phyloP scores from a whole-genome alignment of 139 green algal genomes.

The Pleodorina starrii region DNA sequence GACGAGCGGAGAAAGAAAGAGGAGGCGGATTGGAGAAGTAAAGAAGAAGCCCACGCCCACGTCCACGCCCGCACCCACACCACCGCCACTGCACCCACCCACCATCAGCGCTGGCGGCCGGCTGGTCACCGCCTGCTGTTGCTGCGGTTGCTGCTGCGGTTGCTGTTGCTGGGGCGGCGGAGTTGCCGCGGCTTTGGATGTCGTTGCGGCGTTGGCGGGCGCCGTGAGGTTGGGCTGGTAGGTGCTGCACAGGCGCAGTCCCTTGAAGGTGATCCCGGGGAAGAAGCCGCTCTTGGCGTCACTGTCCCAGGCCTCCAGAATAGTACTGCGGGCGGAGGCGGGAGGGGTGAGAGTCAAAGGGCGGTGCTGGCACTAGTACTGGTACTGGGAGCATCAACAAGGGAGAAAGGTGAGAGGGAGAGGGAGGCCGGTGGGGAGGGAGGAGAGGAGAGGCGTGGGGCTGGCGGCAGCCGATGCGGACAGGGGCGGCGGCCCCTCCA shows the following conservation, averaged over 20 bases:
- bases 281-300: conserved; percentile 11
- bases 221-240: background rate
- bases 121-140: background rate
- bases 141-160: background rate
- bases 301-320: conserved; percentile 44
- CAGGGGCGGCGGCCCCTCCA: no score
- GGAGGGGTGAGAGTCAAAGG: no score
- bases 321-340: background rate
- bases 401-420: no score
- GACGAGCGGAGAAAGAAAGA: background rate
- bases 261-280: conserved; percentile 29
- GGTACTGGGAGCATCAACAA: no score
- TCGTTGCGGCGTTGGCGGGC: background rate
- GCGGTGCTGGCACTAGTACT: no score
- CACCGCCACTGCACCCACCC: background rate
- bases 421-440: no score
- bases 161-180: background rate
- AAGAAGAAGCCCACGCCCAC: background rate
- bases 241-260: conserved; percentile 39
- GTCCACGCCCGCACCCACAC: background rate
- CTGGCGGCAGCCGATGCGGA: no score
- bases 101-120: background rate
- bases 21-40: background rate
- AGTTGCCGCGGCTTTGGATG: no score
- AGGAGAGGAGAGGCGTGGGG: no score